phyloP scores from a whole-genome alignment of 2,329 filamentous ascomycete genomes.

The Trichoderma citrinoviride region DNA sequence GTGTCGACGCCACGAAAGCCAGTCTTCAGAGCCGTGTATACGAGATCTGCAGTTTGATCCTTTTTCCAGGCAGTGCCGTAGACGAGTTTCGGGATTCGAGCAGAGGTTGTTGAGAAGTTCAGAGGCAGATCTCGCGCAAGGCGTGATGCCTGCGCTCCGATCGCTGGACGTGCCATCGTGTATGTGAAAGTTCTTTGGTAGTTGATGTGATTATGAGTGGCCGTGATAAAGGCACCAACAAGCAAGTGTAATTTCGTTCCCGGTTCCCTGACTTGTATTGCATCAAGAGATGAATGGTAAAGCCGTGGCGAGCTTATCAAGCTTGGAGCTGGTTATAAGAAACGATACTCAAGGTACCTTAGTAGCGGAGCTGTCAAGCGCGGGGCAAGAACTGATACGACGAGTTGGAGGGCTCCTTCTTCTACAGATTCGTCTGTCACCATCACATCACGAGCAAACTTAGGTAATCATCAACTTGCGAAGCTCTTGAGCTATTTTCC shows the following conservation, averaged over 20 bases:
- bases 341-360: not conserved
- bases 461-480: not conserved
- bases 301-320: not conserved
- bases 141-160: conserved; percentile 31
- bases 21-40: conserved; percentile 63
- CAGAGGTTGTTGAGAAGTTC: conserved; percentile 32
- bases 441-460: not conserved
- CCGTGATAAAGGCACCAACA: no score
- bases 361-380: conserved; percentile 2
- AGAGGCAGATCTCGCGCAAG: conserved; percentile 37
- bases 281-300: not conserved
- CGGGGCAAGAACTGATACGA: not conserved
- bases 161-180: conserved; percentile 25
- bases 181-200: not conserved
- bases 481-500: not conserved
- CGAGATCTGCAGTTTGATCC: conserved; percentile 62
- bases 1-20: conserved; percentile 77
- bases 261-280: not conserved
- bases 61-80: conserved; percentile 91
- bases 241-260: not conserved
- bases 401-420: not conserved
- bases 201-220: not conserved
- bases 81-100: conserved; percentile 53
- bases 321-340: not conserved
- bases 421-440: not conserved